Evolutionary conservation across 2,329 filamentous ascomycete species (phyloP), one percentile per base, ranked within the genome.

Genomic region (Aspergillus sclerotialis): DNA sequence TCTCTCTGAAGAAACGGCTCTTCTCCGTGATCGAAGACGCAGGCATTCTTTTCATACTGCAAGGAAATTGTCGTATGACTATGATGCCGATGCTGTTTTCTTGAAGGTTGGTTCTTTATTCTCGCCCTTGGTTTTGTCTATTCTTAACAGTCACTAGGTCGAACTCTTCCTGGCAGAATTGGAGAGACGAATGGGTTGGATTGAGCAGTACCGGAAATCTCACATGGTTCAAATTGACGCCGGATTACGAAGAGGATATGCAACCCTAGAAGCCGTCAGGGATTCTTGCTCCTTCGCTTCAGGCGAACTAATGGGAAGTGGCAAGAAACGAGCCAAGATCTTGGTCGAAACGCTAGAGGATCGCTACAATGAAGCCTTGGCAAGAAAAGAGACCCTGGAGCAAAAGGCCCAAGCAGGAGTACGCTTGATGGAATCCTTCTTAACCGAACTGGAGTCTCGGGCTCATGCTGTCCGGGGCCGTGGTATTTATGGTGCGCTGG

Each of bases 291-390:
- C 86, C 25, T 80, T 89, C 44, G 88, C 90, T 13, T 93, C 89
- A 1, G 90, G 87, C 42, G 90, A 92, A 55, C 76, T 95, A 30
- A 78, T 96, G 47, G 92, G 88, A 37, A 85, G 84, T 24, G 89
- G 92, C 14, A 81, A 85, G 33, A 78, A 86, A 44, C 77, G 88
- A 40, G 79, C 93, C 39, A 84, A 86, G 44, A 78, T 96, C 38
- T 81, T 96, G 67, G 87, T 98, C 21, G 90, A 96, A 50, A 94
- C 88, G 1, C 69, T 98, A 10, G 92, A 98, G 60, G 74, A 75
- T 17, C 76, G 85, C 44, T 98, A 95, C 62, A 82, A 93, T 43
- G 85, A 92, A 49, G 88, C 84, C 1, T 65, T 98, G 44, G 81
- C 76, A 11, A 84, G 84, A 2, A 87, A 89, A 44, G 89, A 86